phyloP scores from a whole-genome alignment of 2,329 filamentous ascomycete species.

The Epicoccum nigrum region DNA sequence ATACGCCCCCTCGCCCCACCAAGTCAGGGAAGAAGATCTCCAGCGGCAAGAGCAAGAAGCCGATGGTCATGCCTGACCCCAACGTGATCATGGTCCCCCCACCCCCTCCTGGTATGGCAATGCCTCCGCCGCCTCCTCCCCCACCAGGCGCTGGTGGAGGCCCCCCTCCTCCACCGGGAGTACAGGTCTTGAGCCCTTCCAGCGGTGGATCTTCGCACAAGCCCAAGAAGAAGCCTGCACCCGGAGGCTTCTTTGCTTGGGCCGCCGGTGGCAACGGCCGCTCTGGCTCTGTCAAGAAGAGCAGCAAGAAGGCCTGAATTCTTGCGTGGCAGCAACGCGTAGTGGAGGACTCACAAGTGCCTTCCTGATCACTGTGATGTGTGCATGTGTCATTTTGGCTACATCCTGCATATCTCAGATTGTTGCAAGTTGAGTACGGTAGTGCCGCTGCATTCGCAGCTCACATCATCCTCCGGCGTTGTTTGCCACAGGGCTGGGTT shows the following conservation, averaged over 20 bases:
- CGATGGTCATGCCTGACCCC: constrained; percentile 3
- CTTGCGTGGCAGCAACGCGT: constrained; percentile 17
- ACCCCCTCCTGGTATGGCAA: background rate
- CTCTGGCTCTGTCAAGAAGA: constrained; percentile 12
- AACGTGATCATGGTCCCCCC: constrained; percentile 1
- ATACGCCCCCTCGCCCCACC: too few relatives aligned
- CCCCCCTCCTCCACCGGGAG: background rate
- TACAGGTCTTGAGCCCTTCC: background rate
- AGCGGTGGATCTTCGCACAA: constrained; percentile 2
- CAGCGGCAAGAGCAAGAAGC: constrained; percentile 3
- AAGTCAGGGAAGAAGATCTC: constrained; percentile 12
- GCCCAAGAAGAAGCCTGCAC: constrained; percentile 11
- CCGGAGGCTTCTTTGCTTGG: constrained; percentile 16
- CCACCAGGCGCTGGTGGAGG: background rate
- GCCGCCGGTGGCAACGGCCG: constrained; percentile 9
- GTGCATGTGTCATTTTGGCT: background rate
- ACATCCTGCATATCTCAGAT: too few relatives aligned
- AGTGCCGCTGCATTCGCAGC: background rate
- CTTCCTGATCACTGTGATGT: constrained; percentile 3
- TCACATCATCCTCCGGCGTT: constrained; percentile 7
- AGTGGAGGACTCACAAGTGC: constrained; percentile 11
- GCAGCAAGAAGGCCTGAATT: constrained; percentile 18
- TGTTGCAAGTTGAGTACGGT: too few relatives aligned
- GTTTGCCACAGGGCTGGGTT: constrained; percentile 18
- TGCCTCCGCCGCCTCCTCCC: background rate